A percentile compares a stretch with the other conserved stretches of the same genome.
phyloP scores from a whole-genome alignment of 2,329 filamentous ascomycete genomes.

The Diaporthe australafricana region DNA sequence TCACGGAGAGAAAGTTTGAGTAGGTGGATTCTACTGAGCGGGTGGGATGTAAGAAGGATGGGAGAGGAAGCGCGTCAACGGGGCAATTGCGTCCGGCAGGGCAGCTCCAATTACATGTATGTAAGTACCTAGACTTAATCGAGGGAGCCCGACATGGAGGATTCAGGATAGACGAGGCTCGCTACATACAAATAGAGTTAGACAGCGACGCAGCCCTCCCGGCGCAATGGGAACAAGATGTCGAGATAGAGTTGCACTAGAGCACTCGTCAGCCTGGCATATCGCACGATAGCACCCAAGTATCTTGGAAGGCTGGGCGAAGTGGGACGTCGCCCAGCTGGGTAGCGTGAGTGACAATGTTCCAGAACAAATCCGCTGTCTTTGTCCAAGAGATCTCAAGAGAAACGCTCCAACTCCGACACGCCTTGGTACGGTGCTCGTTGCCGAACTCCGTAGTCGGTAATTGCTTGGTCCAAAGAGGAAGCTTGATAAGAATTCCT shows the following conservation, averaged over 20 bases:
- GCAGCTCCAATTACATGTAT: constrained; percentile 27
- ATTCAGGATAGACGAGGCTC: neutral
- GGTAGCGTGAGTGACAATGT: constrained; percentile 7
- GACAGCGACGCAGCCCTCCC: constrained; percentile 3
- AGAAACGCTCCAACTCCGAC: neutral
- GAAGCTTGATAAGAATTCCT: constrained; percentile 21
- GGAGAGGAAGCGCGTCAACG: constrained; percentile 15
- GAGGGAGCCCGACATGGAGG: neutral
- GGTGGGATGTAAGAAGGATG: constrained; percentile 1
- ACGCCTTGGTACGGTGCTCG: neutral
- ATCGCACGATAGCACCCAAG: constrained; percentile 18
- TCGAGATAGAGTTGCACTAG: constrained; percentile 7
- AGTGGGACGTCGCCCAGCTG: constrained; percentile 4
- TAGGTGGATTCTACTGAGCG: neutral
- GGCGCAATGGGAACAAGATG: neutral
- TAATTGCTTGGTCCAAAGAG: constrained; percentile 25
- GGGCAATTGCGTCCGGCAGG: neutral
- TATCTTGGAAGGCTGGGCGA: constrained; percentile 16
- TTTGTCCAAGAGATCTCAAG: neutral
- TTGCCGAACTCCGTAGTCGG: constrained; percentile 26
- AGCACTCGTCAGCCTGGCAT: constrained; percentile 32
- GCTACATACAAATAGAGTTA: constrained; percentile 6
- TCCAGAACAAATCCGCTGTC: constrained; percentile 14
- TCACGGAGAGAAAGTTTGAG: neutral
- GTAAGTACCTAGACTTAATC: neutral